Evolutionary conservation across 1,139 yeast species (phyloP).

Genomic region (Williopsis jadinii): DNA sequence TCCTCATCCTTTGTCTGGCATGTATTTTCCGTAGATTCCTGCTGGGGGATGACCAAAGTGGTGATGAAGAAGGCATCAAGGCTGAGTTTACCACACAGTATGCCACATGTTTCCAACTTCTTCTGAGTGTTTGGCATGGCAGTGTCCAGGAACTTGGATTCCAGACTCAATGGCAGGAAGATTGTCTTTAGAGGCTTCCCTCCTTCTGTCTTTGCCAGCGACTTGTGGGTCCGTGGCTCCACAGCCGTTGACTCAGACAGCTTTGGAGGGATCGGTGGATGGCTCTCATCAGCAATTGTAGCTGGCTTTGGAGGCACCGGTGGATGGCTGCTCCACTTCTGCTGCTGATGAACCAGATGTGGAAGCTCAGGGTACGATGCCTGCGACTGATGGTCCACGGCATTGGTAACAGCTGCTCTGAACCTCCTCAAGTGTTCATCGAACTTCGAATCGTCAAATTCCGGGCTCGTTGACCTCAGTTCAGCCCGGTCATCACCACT

Average conservation of each 20-base stretch:
- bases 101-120: constrained; percentile 58
- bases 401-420: background rate
- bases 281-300: background rate
- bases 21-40: constrained; percentile 50
- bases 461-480: background rate
- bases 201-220: constrained; percentile 38
- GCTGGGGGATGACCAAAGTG: constrained; percentile 50
- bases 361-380: constrained; percentile 14
- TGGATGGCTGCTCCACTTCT: background rate
- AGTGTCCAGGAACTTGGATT: constrained; percentile 33
- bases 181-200: constrained; percentile 45
- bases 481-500: background rate
- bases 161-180: constrained; percentile 38
- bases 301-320: constrained; percentile 1
- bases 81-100: constrained; percentile 48
- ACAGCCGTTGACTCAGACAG: background rate
- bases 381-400: background rate
- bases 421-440: constrained; percentile 6
- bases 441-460: constrained; percentile 8
- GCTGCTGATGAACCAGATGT: background rate
- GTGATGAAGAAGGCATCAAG: constrained; percentile 55
- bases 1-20: constrained; percentile 54
- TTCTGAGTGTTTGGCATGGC: constrained; percentile 40
- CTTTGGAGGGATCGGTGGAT: constrained; percentile 7
- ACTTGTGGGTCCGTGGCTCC: constrained; percentile 27